Evolutionary conservation across 441 rosid genomes (phyloP).

Genomic region (Rhodomyrtus psidioides): DNA sequence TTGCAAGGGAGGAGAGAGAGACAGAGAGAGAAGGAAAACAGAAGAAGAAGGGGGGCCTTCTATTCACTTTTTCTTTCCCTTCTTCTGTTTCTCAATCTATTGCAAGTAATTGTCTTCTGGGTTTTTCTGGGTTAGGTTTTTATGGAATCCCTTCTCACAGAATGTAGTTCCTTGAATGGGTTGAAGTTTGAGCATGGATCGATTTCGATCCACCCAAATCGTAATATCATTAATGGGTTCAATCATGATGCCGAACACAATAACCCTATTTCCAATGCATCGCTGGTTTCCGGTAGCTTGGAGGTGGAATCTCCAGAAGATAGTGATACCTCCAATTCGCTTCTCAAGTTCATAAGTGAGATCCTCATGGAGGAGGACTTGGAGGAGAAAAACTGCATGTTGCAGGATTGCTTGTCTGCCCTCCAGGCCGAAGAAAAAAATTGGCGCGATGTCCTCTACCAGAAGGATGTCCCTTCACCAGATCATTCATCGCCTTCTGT

Average conservation of each 20-base stretch:
- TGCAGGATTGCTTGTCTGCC: conserved; percentile 61
- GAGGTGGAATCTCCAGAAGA: conserved; percentile 18
- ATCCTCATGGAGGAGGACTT: conserved; percentile 46
- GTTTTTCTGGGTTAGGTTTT: neutral
- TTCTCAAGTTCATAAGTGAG: conserved; percentile 65
- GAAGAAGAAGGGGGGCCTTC: neutral
- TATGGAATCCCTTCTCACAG: conserved; percentile 1
- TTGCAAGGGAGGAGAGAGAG: neutral
- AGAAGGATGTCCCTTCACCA: conserved; percentile 18
- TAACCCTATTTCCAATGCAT: conserved; percentile 6
- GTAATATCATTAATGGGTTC: conserved; percentile 6
- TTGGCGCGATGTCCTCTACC: conserved; percentile 57
- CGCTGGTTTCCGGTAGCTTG: conserved; percentile 5
- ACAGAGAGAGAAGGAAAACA: neutral
- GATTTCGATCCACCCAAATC: neutral
- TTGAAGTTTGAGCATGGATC: neutral
- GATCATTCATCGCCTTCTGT: neutral
- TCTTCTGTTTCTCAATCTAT: neutral
- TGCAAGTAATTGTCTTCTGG: neutral
- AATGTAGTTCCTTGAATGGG: neutral
- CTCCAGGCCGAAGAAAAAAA: conserved; percentile 83
- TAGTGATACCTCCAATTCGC: conserved; percentile 14
- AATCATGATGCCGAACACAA: neutral
- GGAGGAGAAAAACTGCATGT: conserved; percentile 54
- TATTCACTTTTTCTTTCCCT: neutral